Conservation (phyloP, 306 rosid genomes). For the Ammopiptanthus mongolicus region DNA sequence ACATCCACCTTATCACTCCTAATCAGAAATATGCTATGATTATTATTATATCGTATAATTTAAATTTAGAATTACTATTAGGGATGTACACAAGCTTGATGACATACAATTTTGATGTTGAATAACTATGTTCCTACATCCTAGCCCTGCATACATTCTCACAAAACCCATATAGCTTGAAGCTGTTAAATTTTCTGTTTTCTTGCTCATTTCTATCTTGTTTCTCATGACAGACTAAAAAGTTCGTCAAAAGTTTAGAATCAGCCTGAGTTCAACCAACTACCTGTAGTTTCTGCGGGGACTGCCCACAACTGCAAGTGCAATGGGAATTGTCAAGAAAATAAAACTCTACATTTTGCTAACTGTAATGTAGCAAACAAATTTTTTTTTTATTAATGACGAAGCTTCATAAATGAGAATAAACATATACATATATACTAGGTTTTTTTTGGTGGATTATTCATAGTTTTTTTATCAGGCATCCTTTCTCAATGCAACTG, state of each 20-base stretch:
- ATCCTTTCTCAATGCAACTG: too few relatives aligned
- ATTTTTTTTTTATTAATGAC: neutral
- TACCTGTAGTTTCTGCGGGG: slow-evolving; percentile 1
- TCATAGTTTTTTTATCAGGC: neutral
- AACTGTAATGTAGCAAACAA: neutral
- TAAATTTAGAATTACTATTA: too few relatives aligned
- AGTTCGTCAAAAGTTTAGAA: slow-evolving; percentile 53
- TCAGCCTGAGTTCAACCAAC: slow-evolving; percentile 44
- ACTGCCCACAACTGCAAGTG: slow-evolving; percentile 1
- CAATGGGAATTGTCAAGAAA: slow-evolving; percentile 21
- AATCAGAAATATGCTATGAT: neutral
- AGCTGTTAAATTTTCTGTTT: neutral
- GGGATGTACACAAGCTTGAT: neutral
- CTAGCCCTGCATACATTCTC: neutral
- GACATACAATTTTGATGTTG: neutral
- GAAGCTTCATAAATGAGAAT: neutral
- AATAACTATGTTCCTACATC: neutral
- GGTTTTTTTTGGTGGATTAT: neutral
- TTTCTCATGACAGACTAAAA: slow-evolving; percentile 55
- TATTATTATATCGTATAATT: neutral
- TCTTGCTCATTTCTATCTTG: slow-evolving; percentile 4
- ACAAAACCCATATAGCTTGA: neutral
- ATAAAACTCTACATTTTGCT: slow-evolving; percentile 28
- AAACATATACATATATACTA: neutral
- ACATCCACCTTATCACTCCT: too few relatives aligned